phyloP scores from a whole-genome alignment of 148 eudicot species.

The Amaranthus hypochondriacus region DNA sequence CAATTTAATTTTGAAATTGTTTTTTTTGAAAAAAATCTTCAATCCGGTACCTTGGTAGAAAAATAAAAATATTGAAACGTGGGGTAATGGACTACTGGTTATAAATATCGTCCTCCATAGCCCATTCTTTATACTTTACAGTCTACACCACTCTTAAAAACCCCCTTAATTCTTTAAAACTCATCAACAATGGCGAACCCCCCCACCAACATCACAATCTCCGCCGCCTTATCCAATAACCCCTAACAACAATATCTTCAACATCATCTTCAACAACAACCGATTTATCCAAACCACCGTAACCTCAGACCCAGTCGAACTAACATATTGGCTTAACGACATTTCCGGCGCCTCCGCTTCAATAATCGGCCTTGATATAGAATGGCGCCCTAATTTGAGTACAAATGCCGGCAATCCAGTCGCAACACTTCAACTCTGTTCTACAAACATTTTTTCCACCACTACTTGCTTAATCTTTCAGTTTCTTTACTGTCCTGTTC shows the following conservation, averaged over 20 bases:
- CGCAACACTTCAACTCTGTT: slow-evolving; percentile 51
- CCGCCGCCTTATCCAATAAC: slow-evolving; percentile 8
- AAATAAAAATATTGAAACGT: neutral
- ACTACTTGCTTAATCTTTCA: slow-evolving; percentile 42
- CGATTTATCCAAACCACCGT: slow-evolving; percentile 27
- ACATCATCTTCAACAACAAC: slow-evolving; percentile 15
- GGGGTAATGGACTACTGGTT: too few species aligned
- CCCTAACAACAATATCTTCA: slow-evolving; percentile 23
- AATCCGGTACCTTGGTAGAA: too few species aligned
- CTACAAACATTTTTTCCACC: neutral
- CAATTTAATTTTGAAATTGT: too few species aligned
- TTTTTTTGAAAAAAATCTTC: too few species aligned
- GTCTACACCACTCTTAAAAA: neutral
- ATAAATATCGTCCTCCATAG: neutral
- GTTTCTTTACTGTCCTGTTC: slow-evolving; percentile 28
- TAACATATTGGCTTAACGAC: slow-evolving; percentile 24
- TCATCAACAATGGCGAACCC: slow-evolving; percentile 8
- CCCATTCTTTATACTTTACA: too few species aligned
- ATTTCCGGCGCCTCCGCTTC: slow-evolving; percentile 7
- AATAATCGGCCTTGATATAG: slow-evolving; percentile 52
- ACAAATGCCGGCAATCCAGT: slow-evolving; percentile 30
- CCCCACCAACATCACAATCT: slow-evolving; percentile 12
- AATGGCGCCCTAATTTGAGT: slow-evolving; percentile 42
- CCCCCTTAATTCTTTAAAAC: neutral
- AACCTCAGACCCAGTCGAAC: slow-evolving; percentile 17